Percentiles rank a stretch among this genome's conserved stretches.
Evolutionary conservation across 345 rosid species (phyloP).

Genomic region (Euphorbia tirucalli): DNA sequence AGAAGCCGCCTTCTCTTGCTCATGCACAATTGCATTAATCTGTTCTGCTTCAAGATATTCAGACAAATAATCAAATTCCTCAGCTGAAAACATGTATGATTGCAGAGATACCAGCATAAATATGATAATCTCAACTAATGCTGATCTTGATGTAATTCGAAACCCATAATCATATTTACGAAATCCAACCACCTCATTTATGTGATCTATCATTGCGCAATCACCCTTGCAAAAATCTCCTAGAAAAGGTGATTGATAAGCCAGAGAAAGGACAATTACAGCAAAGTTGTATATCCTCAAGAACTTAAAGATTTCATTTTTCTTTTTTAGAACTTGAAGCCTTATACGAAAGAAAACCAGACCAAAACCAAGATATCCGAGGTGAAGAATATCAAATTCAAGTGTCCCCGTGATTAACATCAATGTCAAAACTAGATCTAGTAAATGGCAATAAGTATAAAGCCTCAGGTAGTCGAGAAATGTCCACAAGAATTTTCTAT

Average conservation of each 20-base stretch:
- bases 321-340: constrained; percentile 37
- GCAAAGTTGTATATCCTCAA: constrained; percentile 45
- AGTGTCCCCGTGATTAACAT: constrained; percentile 55
- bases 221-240: constrained; percentile 31
- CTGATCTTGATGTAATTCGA: constrained; percentile 48
- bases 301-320: constrained; percentile 39
- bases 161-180: constrained; percentile 50
- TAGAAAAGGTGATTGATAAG: constrained; percentile 46
- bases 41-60: constrained; percentile 47
- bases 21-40: constrained; percentile 32
- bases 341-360: constrained; percentile 51
- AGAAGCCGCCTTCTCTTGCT: constrained; percentile 45
- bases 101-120: constrained; percentile 45
- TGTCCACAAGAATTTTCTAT: constrained; percentile 44
- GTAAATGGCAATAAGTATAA: constrained; percentile 41
- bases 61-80: constrained; percentile 40
- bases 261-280: constrained; percentile 43
- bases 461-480: constrained; percentile 43
- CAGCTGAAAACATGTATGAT: constrained; percentile 42
- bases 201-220: constrained; percentile 26
- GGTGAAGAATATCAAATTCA: constrained; percentile 58
- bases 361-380: constrained; percentile 55
- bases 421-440: constrained; percentile 44
- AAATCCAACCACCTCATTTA: constrained; percentile 39
- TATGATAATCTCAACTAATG: constrained; percentile 48